These are phyloP conservation scores for Theileria orientalis DNA, from an alignment of 169 alveolate genomes.

Conservation along the genomic window DNA sequence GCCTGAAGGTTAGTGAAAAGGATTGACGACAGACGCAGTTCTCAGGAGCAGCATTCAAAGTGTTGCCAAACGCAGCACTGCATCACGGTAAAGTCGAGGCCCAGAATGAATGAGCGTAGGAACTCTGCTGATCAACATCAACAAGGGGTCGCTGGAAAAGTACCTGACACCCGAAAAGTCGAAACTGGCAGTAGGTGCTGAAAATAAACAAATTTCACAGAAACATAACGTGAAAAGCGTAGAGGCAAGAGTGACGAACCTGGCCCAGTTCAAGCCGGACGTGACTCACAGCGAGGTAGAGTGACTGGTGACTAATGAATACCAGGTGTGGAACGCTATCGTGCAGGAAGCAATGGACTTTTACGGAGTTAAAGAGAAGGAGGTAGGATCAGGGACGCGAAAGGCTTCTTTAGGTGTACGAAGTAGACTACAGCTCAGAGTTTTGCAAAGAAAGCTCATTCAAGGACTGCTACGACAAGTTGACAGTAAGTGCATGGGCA, in stretches of 20 bases:
- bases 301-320: background rate
- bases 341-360: conserved; percentile 29
- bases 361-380: conserved; percentile 4
- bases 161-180: conserved; percentile 83
- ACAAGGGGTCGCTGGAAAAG: conserved; percentile 67
- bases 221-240: conserved; percentile 83
- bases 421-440: conserved; percentile 1
- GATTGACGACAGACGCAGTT: conserved; percentile 21
- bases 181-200: conserved; percentile 50
- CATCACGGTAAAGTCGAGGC: conserved; percentile 87
- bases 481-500: conserved; percentile 24
- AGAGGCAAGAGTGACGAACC: conserved; percentile 76
- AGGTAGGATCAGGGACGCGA: background rate
- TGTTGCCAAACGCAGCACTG: conserved; percentile 76
- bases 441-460: conserved; percentile 20
- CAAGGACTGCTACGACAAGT: conserved; percentile 41
- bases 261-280: conserved; percentile 64
- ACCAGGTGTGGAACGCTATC: conserved; percentile 47
- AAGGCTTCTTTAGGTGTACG: conserved; percentile 1
- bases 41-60: conserved; percentile 90
- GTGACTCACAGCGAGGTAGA: conserved; percentile 21
- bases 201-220: background rate
- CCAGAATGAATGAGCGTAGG: conserved; percentile 66
- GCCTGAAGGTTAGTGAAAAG: conserved; percentile 63
- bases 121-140: conserved; percentile 80